These are phyloP conservation scores for Musa acuminata DNA, from an alignment of 176 grass and related monocot genomes.

Conservation along the genomic window DNA sequence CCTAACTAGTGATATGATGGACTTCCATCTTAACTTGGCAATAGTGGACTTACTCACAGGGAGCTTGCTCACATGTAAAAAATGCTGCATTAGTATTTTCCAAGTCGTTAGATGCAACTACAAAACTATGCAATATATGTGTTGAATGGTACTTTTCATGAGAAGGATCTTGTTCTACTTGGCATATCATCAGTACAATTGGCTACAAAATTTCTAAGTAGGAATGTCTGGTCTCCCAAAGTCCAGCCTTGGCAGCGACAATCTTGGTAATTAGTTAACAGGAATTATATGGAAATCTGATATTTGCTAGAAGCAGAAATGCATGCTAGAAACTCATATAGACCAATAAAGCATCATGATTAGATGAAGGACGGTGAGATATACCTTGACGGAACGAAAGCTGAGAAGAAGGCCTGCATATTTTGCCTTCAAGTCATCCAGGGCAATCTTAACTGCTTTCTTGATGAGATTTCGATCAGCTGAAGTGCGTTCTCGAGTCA, in stretches of 20 bases:
- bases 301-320: not conserved
- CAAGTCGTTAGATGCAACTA: too few species aligned
- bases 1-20: not conserved
- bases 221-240: not conserved
- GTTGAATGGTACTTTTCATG: too few species aligned
- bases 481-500: conserved; percentile 28
- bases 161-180: not conserved
- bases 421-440: conserved; percentile 46
- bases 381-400: conserved; percentile 41
- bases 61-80: too few species aligned
- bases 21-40: not conserved
- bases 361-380: conserved; percentile 15
- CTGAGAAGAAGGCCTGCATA: conserved; percentile 46
- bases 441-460: conserved; percentile 54
- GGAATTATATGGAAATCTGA: not conserved
- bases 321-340: not conserved
- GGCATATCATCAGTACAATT: not conserved
- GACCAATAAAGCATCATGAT: not conserved
- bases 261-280: not conserved
- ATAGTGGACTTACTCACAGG: not conserved
- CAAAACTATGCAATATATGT: too few species aligned
- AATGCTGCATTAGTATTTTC: too few species aligned
- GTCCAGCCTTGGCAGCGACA: not conserved
- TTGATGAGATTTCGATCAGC: conserved; percentile 38
- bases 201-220: not conserved